These are phyloP conservation scores for Urostyla sp. DNA, from an alignment of 73 alveolate species.

Conservation along the genomic window DNA sequence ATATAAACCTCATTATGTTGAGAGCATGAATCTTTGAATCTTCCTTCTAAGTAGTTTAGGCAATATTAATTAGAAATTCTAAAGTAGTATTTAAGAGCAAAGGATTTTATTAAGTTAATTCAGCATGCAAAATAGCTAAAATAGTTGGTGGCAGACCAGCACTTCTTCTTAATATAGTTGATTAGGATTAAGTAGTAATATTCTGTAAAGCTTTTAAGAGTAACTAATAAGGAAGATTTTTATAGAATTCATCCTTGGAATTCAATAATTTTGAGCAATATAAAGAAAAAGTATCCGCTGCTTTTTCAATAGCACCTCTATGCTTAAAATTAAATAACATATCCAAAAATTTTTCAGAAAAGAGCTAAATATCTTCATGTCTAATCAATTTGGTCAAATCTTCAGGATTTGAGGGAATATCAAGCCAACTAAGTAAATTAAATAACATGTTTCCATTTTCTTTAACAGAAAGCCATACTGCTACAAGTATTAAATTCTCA, in stretches of 20 bases:
- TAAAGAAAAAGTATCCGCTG: conserved; percentile 57
- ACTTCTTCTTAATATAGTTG: conserved; percentile 56
- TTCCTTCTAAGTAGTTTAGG: conserved; percentile 4
- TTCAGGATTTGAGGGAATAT: conserved; percentile 40
- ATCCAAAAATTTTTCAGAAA: conserved; percentile 39
- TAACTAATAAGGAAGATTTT: conserved; percentile 18
- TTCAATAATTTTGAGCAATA: conserved; percentile 33
- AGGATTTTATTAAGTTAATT: conserved; percentile 28
- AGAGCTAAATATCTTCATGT: background rate
- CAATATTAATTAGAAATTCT: conserved; percentile 19
- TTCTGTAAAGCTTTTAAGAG: conserved; percentile 27
- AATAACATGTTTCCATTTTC: conserved; percentile 53
- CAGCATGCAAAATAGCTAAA: conserved; percentile 50
- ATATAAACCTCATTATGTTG: conserved; percentile 58
- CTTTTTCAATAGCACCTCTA: conserved; percentile 65
- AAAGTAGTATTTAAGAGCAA: conserved; percentile 31
- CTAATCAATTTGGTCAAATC: conserved; percentile 43
- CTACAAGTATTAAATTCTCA: conserved; percentile 44
- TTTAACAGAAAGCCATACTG: conserved; percentile 61
- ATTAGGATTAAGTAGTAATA: conserved; percentile 31
- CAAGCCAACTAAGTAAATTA: conserved; percentile 41
- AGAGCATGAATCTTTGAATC: conserved; percentile 60
- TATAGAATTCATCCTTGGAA: conserved; percentile 9
- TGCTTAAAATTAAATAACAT: conserved; percentile 56
- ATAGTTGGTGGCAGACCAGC: conserved; percentile 71